Evolutionary conservation across 345 rosid species (phyloP), one percentile per base, ranked within the genome.

Genomic region (Kandelia obovata): DNA sequence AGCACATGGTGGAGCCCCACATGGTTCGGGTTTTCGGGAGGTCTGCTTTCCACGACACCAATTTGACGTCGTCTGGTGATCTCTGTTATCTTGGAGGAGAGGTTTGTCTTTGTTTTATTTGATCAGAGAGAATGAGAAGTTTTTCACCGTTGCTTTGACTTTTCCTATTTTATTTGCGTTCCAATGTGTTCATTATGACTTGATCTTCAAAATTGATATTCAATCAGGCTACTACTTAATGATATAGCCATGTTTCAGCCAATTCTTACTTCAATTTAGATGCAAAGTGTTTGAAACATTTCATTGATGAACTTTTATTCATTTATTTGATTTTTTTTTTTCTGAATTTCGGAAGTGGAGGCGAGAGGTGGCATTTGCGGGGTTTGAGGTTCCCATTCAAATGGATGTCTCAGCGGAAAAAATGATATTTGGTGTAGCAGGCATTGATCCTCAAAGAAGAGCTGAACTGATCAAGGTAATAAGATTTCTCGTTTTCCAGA

Each of bases 21-120:
- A 94, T 94, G 98, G 97, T 94, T 67, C 88, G 87, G 25, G 92
- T 88, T 55, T 81, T 92, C 0, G 96, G 96, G 60, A 86, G 88
- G 74, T 90, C 99, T 1, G 96, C 96, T 66, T 92, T 95, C 72
- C 99, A 95, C 69, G 99, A 92, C 75, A 95, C 99, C 5, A 78
- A 68, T 19, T 86, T 95, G 81, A 78, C 92, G 3, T 86, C 96
- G 19, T 88, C 97, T 3, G 99, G 99, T 66, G 96, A 95, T 61
- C 97, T 95, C 47, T 87, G 81, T 23, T 95, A 95, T 82, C 96
- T 95, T 37, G 99, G 97, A 59, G 97, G 97, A 70, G 98, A 94
- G 96, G 97, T 94, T 75, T 7, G 84, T 61, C 1, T 49, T 57
- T 15, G 52, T 64, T 27, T 10, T 43, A 43, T 21, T 25, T 15